Conservation (phyloP, 2,329 filamentous ascomycete species). For the Esteya vermicola region DNA sequence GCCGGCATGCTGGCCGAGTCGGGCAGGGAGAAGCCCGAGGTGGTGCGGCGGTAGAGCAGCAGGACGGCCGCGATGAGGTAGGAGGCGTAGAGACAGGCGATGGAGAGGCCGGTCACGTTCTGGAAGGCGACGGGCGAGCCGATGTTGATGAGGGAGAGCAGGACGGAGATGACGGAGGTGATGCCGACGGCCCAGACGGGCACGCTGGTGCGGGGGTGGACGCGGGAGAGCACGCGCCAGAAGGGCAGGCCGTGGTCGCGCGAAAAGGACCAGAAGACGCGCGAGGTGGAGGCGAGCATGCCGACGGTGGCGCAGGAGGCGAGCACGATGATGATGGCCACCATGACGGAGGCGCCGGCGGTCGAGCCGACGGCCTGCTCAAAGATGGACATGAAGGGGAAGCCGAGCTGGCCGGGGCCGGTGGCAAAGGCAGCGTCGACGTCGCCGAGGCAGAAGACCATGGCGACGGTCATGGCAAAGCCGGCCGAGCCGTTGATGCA, state of each 20-base stretch:
- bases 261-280: slow-evolving; percentile 29
- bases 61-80: slow-evolving; percentile 30
- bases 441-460: slow-evolving; percentile 19
- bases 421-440: slow-evolving; percentile 8
- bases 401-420: slow-evolving; percentile 25
- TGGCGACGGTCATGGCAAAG: slow-evolving; percentile 21
- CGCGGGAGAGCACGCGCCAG: slow-evolving; percentile 21
- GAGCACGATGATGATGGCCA: slow-evolving; percentile 30
- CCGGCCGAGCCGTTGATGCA: slow-evolving; percentile 18
- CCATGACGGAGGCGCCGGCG: slow-evolving; percentile 33
- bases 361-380: slow-evolving; percentile 31
- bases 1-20: slow-evolving; percentile 35
- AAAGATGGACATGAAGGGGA: slow-evolving; percentile 47
- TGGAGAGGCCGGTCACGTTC: slow-evolving; percentile 2
- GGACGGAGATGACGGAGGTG: neutral
- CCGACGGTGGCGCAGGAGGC: slow-evolving; percentile 32
- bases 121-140: slow-evolving; percentile 1
- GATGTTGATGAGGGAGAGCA: slow-evolving; percentile 2
- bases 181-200: slow-evolving; percentile 13
- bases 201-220: slow-evolving; percentile 22
- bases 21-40: slow-evolving; percentile 30
- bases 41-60: slow-evolving; percentile 28
- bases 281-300: slow-evolving; percentile 39
- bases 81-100: slow-evolving; percentile 26
- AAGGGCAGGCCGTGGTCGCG: slow-evolving; percentile 28